Evolutionary conservation across 2,329 filamentous ascomycete species (phyloP).

Genomic region (Trichoderma atrobrunneum): DNA sequence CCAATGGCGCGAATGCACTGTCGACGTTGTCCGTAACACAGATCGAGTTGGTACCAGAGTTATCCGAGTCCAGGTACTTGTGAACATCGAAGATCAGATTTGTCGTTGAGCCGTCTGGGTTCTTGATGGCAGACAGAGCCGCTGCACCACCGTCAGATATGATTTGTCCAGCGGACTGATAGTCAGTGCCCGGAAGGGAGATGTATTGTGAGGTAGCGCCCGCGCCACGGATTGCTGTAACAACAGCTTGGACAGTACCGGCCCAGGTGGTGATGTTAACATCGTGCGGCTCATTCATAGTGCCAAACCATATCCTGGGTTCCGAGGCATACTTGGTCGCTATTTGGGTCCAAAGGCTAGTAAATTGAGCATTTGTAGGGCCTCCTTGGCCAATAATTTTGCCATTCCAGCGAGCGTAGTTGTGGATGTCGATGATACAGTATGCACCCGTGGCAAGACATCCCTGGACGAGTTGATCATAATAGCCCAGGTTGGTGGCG

Average conservation of each 20-base stretch:
- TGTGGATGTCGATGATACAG: conserved; percentile 56
- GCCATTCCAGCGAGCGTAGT: conserved; percentile 58
- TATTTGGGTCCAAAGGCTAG: conserved; percentile 52
- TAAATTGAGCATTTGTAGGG: conserved; percentile 57
- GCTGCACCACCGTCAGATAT: conserved; percentile 46
- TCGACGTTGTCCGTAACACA: conserved; percentile 51
- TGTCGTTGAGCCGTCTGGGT: conserved; percentile 52
- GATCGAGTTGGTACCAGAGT: conserved; percentile 47
- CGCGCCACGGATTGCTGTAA: conserved; percentile 59
- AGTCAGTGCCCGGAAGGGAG: conserved; percentile 60
- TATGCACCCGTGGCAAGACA: conserved; percentile 52
- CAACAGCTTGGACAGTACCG: conserved; percentile 54
- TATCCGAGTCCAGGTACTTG: conserved; percentile 56
- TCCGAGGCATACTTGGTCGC: conserved; percentile 46
- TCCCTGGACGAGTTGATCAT: conserved; percentile 52
- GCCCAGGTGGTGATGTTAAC: conserved; percentile 55
- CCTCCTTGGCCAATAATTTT: conserved; percentile 61
- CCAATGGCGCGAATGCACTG: conserved; percentile 41
- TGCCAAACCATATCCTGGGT: conserved; percentile 54
- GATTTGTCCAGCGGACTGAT: conserved; percentile 45
- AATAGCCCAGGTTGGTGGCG: conserved; percentile 43
- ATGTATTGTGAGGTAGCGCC: conserved; percentile 54
- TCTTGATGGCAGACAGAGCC: conserved; percentile 50
- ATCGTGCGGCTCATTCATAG: conserved; percentile 67
- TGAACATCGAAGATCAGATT: conserved; percentile 56